phyloP scores from a whole-genome alignment of 805 yeast genomes.

The Wickerhamiella lipophila region DNA sequence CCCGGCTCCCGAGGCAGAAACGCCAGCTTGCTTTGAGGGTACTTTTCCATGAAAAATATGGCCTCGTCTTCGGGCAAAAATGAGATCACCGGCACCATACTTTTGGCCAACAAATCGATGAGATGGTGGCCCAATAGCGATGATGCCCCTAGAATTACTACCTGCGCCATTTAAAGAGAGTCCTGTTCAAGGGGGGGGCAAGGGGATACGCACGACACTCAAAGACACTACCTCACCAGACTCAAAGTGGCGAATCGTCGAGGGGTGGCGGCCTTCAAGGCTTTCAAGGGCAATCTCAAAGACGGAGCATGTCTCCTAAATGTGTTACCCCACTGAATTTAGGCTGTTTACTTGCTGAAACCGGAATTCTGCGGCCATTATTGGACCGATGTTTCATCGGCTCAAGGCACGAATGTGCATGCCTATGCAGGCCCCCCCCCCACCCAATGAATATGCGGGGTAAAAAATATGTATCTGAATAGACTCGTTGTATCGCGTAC shows the following conservation, averaged over 20 bases:
- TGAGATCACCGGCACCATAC: background rate
- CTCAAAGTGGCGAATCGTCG: background rate
- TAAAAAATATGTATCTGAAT: background rate
- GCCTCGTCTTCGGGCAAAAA: conserved; percentile 8
- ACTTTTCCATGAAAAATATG: background rate
- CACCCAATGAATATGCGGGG: background rate
- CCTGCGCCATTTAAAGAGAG: background rate
- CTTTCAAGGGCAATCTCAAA: too few relatives aligned
- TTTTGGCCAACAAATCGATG: background rate
- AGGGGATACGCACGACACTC: too few relatives aligned
- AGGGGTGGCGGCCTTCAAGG: too few relatives aligned
- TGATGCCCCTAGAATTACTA: conserved; percentile 2
- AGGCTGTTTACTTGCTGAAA: too few relatives aligned
- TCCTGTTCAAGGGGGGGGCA: background rate
- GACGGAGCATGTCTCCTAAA: too few relatives aligned
- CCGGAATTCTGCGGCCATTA: background rate
- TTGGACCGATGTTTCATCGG: background rate
- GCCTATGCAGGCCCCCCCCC: background rate
- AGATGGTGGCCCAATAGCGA: conserved; percentile 6
- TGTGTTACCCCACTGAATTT: too few relatives aligned
- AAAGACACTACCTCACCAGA: background rate
- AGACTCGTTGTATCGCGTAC: too few relatives aligned
- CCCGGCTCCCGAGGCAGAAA: background rate
- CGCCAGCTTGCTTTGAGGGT: background rate
- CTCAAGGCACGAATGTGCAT: background rate